Evolutionary conservation across 805 yeast species (phyloP), one percentile per base, ranked within the genome.

Genomic region (Saccharomyces kudriavzevii): DNA sequence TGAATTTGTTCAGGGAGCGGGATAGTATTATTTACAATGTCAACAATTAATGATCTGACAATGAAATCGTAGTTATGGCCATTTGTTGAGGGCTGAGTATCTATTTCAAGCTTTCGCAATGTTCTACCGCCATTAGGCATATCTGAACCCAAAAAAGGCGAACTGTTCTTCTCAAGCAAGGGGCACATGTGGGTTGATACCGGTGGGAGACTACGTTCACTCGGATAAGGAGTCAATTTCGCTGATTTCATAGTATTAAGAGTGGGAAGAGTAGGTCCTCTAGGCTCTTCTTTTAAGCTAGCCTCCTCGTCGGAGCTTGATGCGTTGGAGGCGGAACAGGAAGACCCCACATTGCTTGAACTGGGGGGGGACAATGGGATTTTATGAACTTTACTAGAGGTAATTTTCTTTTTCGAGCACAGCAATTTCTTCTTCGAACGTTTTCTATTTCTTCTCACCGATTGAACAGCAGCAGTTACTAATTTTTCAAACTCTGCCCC

Each of bases 391-490:
- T 35, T 35, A 3, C 43, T 24, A 17, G 22, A 8, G 1, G 43
- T 24, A 6, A 17, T 8, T 20, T 35, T 35, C 11, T 35, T 35
- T 17, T 47, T 48, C 27, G 28, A 24, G 27, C 22, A 17, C 9
- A 45, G 9, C 14, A 45, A 22, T 45, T 65, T 65, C 60, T 76
- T 78, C 55, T 74, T 74, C 10, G 82, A 79, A 58, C 96, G 70
- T 65, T 85, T 88, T 55, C 96, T 77, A 68, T 92, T 92, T 59
- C 99, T 75, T 57, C 98, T 74, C 1, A 88, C 97, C 50, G 95
- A 85, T 70, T 92, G 99, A 29, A 92, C 85, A 1, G 97, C 98
- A 9, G 96, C 95, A 40, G 96, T 75, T 0, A 94, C 97, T 35
- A 92, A 76, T 66, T 85, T 87, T 68, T 90, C 96, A 67, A 92